Percentiles rank a stretch among this genome's conserved stretches.
Conservation (phyloP, 768 basidiomycete genomes). For the Cyclocybe cylindracea region DNA sequence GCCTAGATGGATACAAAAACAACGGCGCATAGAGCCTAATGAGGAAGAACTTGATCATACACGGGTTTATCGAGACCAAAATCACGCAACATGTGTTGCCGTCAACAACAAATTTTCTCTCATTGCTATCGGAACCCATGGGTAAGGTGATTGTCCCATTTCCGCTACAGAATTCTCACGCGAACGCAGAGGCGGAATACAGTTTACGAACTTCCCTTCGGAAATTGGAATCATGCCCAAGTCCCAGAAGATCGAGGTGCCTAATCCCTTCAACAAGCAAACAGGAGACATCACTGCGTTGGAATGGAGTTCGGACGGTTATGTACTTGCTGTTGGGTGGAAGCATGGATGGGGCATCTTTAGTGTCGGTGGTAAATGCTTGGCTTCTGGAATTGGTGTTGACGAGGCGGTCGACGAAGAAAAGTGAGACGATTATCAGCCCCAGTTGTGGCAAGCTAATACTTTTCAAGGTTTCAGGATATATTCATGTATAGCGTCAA, state of each 20-base stretch:
- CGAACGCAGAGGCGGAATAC: conserved; percentile 57
- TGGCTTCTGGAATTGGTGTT: conserved; percentile 74
- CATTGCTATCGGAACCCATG: conserved; percentile 74
- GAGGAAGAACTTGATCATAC: conserved; percentile 28
- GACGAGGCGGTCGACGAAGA: conserved; percentile 61
- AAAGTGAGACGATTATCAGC: conserved; percentile 28
- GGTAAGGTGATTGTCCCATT: conserved; percentile 38
- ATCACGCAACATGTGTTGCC: conserved; percentile 62
- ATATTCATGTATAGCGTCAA: conserved; percentile 82
- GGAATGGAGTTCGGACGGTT: conserved; percentile 96
- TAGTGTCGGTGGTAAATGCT: conserved; percentile 85
- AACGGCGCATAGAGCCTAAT: conserved; percentile 54
- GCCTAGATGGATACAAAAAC: conserved; percentile 82
- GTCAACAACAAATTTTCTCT: conserved; percentile 83
- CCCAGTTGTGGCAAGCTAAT: conserved; percentile 3
- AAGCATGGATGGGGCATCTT: conserved; percentile 87
- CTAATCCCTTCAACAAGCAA: conserved; percentile 57
- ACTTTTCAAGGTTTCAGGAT: conserved; percentile 63
- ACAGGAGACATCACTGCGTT: conserved; percentile 66
- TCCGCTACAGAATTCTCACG: background rate
- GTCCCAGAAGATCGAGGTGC: conserved; percentile 63
- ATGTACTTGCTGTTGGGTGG: conserved; percentile 93
- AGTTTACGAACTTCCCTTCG: conserved; percentile 70
- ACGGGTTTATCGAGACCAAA: conserved; percentile 60
- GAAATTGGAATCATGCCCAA: conserved; percentile 56